Percentiles rank a stretch among this genome's conserved stretches.
Conservation (phyloP, 1,284 basidiomycete genomes). For the Papiliotrema laurentii region DNA sequence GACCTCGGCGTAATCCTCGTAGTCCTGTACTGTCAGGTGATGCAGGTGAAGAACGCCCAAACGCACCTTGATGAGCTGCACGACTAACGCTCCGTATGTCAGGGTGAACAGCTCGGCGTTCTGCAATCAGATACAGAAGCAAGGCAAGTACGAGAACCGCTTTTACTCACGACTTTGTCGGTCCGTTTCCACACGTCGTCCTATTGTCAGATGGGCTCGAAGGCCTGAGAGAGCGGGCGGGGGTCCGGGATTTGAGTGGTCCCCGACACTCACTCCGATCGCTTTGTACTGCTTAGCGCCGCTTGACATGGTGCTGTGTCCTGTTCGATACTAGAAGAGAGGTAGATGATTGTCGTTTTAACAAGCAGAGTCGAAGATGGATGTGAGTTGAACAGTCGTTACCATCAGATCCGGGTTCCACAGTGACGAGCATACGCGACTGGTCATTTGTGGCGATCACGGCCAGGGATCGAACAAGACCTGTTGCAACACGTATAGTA, state of each 20-base stretch:
- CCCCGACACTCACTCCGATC: conserved; percentile 37
- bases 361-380: no score
- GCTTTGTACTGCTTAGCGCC: conserved; percentile 46
- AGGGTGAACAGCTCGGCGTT: conserved; percentile 96
- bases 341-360: no score
- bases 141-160: no score
- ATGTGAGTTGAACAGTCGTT: no score
- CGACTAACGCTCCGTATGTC: conserved; percentile 95
- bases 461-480: no score
- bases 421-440: no score
- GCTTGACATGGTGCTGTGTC: conserved; percentile 13
- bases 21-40: conserved; percentile 56
- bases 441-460: no score
- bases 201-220: conserved; percentile 22
- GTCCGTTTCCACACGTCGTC: conserved; percentile 91
- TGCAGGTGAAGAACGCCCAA: neutral
- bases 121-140: conserved; percentile 50
- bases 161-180: conserved; percentile 76
- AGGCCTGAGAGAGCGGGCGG: no score
- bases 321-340: no score
- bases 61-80: conserved; percentile 80
- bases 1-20: conserved; percentile 89
- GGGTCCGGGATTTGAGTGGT: neutral
- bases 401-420: no score
- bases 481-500: no score